Evolutionary conservation across 2,329 filamentous ascomycete genomes (phyloP).

Genomic region (Cyanodermella asteris): DNA sequence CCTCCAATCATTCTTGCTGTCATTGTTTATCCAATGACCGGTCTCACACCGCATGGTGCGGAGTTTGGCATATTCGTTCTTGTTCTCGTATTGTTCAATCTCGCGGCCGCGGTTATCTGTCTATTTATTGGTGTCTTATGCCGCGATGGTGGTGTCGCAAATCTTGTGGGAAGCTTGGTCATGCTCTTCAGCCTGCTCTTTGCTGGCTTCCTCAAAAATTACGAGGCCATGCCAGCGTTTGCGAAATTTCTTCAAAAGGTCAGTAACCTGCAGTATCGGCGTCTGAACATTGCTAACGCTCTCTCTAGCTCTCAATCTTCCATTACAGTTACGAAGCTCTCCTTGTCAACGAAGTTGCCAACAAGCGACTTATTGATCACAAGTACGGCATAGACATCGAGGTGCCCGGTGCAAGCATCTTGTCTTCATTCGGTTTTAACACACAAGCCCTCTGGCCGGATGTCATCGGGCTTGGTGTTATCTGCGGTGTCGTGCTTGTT

Average conservation of each 20-base stretch:
- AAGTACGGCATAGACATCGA: constrained; percentile 95
- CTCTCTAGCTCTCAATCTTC: constrained; percentile 65
- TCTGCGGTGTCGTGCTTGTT: constrained; percentile 63
- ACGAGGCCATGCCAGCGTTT: constrained; percentile 69
- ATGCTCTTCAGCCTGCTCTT: constrained; percentile 97
- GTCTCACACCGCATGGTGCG: constrained; percentile 55
- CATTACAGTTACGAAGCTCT: constrained; percentile 93
- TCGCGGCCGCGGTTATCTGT: constrained; percentile 81
- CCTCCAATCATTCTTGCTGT: constrained; percentile 87
- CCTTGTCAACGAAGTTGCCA: constrained; percentile 90
- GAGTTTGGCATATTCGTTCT: constrained; percentile 86
- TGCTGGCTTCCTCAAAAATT: constrained; percentile 81
- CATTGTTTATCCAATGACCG: constrained; percentile 96
- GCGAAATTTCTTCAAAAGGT: constrained; percentile 75
- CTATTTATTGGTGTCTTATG: constrained; percentile 92
- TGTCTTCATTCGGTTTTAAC: constrained; percentile 88
- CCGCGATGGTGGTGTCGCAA: constrained; percentile 76
- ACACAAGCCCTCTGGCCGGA: constrained; percentile 72
- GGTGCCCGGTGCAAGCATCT: constrained; percentile 78
- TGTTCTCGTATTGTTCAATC: constrained; percentile 83
- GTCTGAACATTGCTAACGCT: constrained; percentile 10
- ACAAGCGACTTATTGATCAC: constrained; percentile 71
- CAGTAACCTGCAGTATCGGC: constrained; percentile 14
- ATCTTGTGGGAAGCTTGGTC: constrained; percentile 77
- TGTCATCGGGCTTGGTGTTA: constrained; percentile 57